Evolutionary conservation across 257 asterid genomes (phyloP).

Genomic region (Ocimum tenuiflorum): DNA sequence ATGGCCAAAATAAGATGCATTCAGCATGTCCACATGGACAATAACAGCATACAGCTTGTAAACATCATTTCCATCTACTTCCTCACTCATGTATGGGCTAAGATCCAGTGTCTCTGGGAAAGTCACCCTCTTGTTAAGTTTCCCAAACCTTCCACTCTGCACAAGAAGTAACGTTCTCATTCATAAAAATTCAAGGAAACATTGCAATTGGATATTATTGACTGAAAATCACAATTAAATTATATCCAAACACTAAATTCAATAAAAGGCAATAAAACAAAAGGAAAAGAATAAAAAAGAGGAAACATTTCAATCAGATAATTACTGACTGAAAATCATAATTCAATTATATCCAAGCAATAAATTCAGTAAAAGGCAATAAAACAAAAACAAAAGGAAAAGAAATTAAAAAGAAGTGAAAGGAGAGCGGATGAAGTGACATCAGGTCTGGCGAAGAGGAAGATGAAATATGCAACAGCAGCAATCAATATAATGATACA

Average conservation of each 20-base stretch:
- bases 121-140: slow-evolving; percentile 85
- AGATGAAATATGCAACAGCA: background rate
- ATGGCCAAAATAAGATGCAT: slow-evolving; percentile 96
- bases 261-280: background rate
- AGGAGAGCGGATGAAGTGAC: background rate
- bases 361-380: background rate
- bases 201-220: background rate
- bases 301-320: background rate
- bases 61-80: slow-evolving; percentile 52
- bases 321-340: background rate
- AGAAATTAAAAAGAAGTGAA: too few relatives aligned
- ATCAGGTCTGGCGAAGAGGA: background rate
- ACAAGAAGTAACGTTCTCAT: slow-evolving; percentile 4
- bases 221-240: background rate
- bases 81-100: slow-evolving; percentile 65
- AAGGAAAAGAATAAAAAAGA: background rate
- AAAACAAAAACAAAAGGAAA: background rate
- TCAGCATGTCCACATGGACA: slow-evolving; percentile 94
- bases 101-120: slow-evolving; percentile 85
- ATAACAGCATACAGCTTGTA: slow-evolving; percentile 94
- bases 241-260: background rate
- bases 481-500: background rate
- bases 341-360: slow-evolving; percentile 2
- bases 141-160: slow-evolving; percentile 98
- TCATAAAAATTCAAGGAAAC: slow-evolving; percentile 8